Base-by-base conservation (phyloP, 768 basidiomycete genomes). In the Amanita exitialis region DNA sequence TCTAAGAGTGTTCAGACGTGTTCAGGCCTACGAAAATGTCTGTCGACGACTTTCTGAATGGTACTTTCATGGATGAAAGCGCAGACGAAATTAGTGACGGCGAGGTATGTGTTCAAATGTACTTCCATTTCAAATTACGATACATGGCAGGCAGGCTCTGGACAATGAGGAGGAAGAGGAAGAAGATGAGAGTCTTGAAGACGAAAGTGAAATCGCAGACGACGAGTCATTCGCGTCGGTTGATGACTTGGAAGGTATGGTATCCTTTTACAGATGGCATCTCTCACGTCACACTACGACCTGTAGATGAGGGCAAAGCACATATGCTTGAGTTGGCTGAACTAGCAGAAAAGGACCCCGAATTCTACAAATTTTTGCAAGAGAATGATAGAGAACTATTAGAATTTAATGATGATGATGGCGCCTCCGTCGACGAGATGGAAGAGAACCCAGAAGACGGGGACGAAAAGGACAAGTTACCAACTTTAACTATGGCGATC, bases 331-430 rank as follows among this genome's bases (percentile, higher is more conserved):
- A 95, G 50, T 77, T 99, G 12, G 83, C 88, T 35, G 83, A 88
- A 61, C 78, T 99, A 32, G 90, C 90, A 1, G 87, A 95, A 66
- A 92, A 91, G 64, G 95, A 99, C 65, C 95, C 95, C n/a, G 95
- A 96, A 62, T 99, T 98, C 70, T 99, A 81, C 83, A 91, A 94
- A 68, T 99, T 94, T 63, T 75, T 99, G 2, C 86, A 94, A 69
- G 90, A 98, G 67, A 93, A 99, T 61, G 96, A 99, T 66, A 72
- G 74, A 53, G 93, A 92, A 50, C 71, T 98, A n/a, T 74, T 99
- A 2, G 76, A 90, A 3, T 98, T 98, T 61, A 78, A 74, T 2
- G 72, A 66, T 21, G 74, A 66, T 8, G 67, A 77, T 10, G 76
- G 76, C 2, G 71, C 67, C 13, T 44, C 43, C 12, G 21, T 38